phyloP scores from a whole-genome alignment of 2,329 filamentous ascomycete species.

The Hypoxylon sp. region DNA sequence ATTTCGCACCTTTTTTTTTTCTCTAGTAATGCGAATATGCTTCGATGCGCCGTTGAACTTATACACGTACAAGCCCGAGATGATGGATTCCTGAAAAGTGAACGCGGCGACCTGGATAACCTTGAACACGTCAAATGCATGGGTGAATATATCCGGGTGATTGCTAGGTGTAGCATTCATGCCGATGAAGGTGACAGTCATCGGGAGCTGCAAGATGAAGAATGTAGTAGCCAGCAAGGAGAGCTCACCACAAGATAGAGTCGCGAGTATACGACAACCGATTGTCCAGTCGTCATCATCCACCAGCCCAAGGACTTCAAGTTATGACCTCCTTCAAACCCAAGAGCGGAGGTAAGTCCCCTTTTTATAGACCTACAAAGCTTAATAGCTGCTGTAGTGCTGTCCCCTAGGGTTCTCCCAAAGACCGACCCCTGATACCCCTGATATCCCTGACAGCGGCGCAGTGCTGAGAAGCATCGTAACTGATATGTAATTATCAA shows the following conservation, averaged over 20 bases:
- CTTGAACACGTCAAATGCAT: conserved; percentile 46
- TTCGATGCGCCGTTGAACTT: conserved; percentile 61
- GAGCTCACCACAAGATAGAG: conserved; percentile 71
- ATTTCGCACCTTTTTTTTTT: conserved; percentile 41
- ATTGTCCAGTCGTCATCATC: conserved; percentile 71
- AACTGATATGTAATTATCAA: too few species aligned
- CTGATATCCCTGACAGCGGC: too few species aligned
- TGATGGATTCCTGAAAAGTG: conserved; percentile 61
- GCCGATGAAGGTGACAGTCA: conserved; percentile 61
- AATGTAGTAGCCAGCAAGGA: conserved; percentile 65
- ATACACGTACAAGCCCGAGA: conserved; percentile 67
- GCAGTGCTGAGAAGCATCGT: too few species aligned
- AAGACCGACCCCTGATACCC: too few species aligned
- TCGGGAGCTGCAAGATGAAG: conserved; percentile 68
- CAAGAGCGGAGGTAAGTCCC: too few species aligned
- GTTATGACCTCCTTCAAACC: too few species aligned
- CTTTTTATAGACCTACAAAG: too few species aligned
- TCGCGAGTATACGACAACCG: conserved; percentile 71
- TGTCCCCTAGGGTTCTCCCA: too few species aligned
- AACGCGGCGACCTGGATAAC: conserved; percentile 61
- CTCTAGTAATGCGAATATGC: conserved; percentile 49
- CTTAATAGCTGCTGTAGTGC: too few species aligned
- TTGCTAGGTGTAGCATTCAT: conserved; percentile 19
- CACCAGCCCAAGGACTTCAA: conserved; percentile 65
- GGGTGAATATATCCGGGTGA: neutral